These are phyloP conservation scores for Neurospora sp. DNA, from an alignment of 495 filamentous ascomycete species.

Conservation along the genomic window DNA sequence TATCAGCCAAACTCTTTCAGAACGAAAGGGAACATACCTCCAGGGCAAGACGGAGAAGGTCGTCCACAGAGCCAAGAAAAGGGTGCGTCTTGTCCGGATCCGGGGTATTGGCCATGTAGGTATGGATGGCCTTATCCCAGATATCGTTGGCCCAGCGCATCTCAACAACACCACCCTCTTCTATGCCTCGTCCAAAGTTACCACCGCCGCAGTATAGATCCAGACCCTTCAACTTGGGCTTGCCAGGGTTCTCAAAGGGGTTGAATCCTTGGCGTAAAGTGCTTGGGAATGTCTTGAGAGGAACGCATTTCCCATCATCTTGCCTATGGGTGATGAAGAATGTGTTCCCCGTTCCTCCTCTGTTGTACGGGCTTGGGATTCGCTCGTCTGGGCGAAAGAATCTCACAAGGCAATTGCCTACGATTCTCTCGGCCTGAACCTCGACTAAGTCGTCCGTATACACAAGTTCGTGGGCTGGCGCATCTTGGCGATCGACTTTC, in stretches of 20 bases:
- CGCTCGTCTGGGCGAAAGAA: constrained; percentile 33
- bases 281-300: constrained; percentile 18
- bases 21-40: neutral
- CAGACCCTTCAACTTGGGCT: constrained; percentile 39
- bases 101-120: constrained; percentile 51
- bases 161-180: constrained; percentile 55
- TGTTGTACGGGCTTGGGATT: constrained; percentile 53
- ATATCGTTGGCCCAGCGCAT: constrained; percentile 58
- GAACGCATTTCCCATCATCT: constrained; percentile 5
- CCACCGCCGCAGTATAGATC: constrained; percentile 68
- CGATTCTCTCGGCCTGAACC: constrained; percentile 29
- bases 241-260: constrained; percentile 14
- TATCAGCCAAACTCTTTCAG: neutral
- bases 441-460: constrained; percentile 40
- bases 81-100: constrained; percentile 26
- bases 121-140: constrained; percentile 50
- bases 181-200: constrained; percentile 62
- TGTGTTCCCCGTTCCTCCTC: constrained; percentile 50
- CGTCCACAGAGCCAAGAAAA: constrained; percentile 60
- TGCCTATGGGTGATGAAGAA: constrained; percentile 47
- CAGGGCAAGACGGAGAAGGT: constrained; percentile 48
- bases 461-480: constrained; percentile 55
- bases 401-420: constrained; percentile 48
- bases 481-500: constrained; percentile 26
- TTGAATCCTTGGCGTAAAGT: constrained; percentile 49